A percentile compares a stretch with the other conserved stretches of the same genome.
phyloP scores from a whole-genome alignment of 177 flowering plant species.

The Vitis hybrid region DNA sequence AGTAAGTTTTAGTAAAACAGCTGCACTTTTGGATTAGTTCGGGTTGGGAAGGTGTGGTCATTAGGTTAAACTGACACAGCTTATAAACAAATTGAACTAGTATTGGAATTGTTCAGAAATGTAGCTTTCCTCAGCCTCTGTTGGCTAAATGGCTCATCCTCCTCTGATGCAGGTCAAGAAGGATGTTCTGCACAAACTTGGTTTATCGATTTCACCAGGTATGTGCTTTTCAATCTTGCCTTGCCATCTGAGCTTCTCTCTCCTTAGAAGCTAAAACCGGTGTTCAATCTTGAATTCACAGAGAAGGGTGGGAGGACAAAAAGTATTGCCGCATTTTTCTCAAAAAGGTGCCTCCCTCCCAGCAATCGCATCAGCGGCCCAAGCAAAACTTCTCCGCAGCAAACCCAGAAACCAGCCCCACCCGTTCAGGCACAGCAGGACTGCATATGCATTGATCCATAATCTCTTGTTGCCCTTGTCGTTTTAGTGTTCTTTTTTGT shows the following conservation, averaged over 20 bases:
- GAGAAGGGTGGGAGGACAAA: constrained; percentile 36
- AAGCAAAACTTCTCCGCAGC: constrained; percentile 7
- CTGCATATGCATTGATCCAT: constrained; percentile 4
- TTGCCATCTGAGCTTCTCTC: too few species aligned
- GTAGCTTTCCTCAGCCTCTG: not conserved
- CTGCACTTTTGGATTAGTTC: too few species aligned
- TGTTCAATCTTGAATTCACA: constrained; percentile 26
- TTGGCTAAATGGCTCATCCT: not conserved
- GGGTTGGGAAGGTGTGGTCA: too few species aligned
- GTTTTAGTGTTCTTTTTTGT: not conserved
- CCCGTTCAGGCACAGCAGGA: constrained; percentile 14
- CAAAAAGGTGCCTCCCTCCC: constrained; percentile 81
- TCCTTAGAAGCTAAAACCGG: not conserved
- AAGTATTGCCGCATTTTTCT: constrained; percentile 71
- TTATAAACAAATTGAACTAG: too few species aligned
- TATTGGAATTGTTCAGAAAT: not conserved
- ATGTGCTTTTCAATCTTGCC: not conserved
- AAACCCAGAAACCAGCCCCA: not conserved
- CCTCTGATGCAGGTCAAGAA: constrained; percentile 66
- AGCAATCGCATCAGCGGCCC: constrained; percentile 17
- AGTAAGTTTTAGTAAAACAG: too few species aligned
- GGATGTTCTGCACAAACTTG: constrained; percentile 60
- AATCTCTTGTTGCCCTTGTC: not conserved
- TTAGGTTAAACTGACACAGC: too few species aligned
- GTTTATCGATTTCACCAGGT: constrained; percentile 72